Conservation (phyloP, 2,329 filamentous ascomycete species). For the Aspergillus versicolor region DNA sequence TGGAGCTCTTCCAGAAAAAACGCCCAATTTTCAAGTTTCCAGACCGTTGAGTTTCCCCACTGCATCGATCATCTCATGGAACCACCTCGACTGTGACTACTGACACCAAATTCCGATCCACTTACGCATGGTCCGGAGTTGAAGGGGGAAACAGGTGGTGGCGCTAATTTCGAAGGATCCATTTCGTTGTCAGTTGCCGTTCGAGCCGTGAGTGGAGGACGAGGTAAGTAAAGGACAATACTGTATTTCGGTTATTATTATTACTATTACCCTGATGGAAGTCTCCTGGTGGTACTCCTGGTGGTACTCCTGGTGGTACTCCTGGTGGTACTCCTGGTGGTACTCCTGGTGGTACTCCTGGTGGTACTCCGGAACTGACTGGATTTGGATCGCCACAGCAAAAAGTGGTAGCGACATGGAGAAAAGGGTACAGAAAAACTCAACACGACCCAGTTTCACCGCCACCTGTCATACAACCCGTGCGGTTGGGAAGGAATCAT, state of each 20-base stretch:
- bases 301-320: no score
- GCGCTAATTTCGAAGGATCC: conserved; percentile 5
- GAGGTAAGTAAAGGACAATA: background rate
- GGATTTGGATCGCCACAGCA: background rate
- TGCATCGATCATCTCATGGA: conserved; percentile 14
- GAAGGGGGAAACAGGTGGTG: conserved; percentile 5
- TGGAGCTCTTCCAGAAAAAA: conserved; percentile 7
- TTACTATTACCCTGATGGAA: background rate
- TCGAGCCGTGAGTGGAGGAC: background rate
- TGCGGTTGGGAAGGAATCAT: conserved; percentile 4
- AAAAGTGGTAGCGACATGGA: background rate
- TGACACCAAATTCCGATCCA: conserved; percentile 14
- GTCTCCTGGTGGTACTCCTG: background rate
- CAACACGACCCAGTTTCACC: background rate
- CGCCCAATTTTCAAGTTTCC: conserved; percentile 4
- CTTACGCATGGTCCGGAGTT: conserved; percentile 12
- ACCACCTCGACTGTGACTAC: conserved; percentile 7
- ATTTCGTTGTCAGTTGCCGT: conserved; percentile 3
- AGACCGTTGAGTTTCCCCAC: conserved; percentile 16
- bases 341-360: no score
- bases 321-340: no score
- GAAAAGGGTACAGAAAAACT: background rate
- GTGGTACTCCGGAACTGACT: background rate
- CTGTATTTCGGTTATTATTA: background rate
- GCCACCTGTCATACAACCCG: conserved; percentile 1